Base-by-base conservation (phyloP, 768 basidiomycete species). In the Austroboletus festivus region DNA sequence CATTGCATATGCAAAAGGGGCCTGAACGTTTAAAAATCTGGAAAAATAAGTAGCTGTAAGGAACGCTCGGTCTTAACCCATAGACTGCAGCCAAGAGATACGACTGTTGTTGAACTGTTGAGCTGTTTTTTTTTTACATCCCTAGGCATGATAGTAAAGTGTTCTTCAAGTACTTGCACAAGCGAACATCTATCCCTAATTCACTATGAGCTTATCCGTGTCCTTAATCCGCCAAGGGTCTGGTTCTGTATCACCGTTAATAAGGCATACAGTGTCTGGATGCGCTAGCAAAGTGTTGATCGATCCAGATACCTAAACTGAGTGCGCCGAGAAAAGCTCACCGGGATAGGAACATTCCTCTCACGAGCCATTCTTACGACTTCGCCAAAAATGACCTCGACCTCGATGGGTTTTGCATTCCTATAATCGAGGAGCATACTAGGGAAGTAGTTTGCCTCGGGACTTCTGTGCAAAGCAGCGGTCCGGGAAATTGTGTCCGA, bases 341-440 rank as follows among this genome's bases (percentile, higher is more conserved):
- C 56, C 12, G 50, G 59, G 33, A 58, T 22, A 1, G 50, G 42
- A 20, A 62, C 53, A 15, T 38, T 48, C 39, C 23, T 55, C 44
- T 62, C 46, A 23, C 56, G 52, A 8, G 39, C 41, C 46, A 61
- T 49, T 16, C 47, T 47, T 5, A 55, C 45, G 1, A 83, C 75
- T 50, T 82, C 77, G 0, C 85, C 84, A 4, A 85, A 50, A 35
- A 86, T 81, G 12, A 76, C 81, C 59, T 86, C 84, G 1, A 86
- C 77, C 65, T 86, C 85, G 50, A 85, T 76, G 33, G 85, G 82
- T 45, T 70, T 70, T 3, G 74, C 77, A 41, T 68, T 73, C 56
- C 57, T 48, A 41, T 59, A 55, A 58, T 85, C 83, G 5, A 84
- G 69, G 28, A 83, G 68, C 82, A 85, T 85, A 57, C 83, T 85